Evolutionary conservation across 371 early-diverging fungal genomes (phyloP), one percentile per base, ranked within the genome.

Genomic region (Haplosporangium sp.): DNA sequence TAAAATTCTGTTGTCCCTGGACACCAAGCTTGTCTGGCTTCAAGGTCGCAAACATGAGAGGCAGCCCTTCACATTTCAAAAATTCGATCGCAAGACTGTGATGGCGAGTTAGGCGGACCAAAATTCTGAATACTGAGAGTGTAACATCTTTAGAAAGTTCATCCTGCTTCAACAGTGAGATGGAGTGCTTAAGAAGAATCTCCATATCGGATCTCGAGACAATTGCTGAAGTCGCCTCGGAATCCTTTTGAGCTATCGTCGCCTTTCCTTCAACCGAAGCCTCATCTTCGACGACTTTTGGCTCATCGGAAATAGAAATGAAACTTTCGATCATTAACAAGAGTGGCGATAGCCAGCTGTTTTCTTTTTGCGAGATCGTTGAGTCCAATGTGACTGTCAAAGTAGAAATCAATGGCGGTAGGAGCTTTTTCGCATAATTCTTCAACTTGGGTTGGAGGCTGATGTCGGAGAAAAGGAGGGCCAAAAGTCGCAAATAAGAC

Each of bases 21-120:
- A 94, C 89, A 10, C 86, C 86, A 60, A 89, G 88, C 15, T 90
- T 75, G 48, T 85, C 83, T 4, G 72, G 65, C 7, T 88, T 82
- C 37, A 85, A 82, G 6, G 85, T 78, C 8, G 85, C 78, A 65
- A 95, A 88, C 19, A 95, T 71, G 17, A 89, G 65, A 1, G 86
- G 83, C 38, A 96, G 72, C 6, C 95, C 93, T 55, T 90, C 92
- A 15, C 85, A 70, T 8, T 89, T 85, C 40, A 95, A 87, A 70
- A 98, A 94, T 44, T 86, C 79, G 15, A 85, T 72, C 0, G 95
- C 96, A 17, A 88, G 82, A 0, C 75, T 84, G 55, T 90, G 87
- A 20, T 87, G 81, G 45, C 95, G 90, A 38, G 97, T 97, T 50
- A 98, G 85, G 15, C 94, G 90, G 3, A 95, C 94, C 11, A 94